Evolutionary conservation across 257 asterid species (phyloP), one percentile per base, ranked within the genome.

Genomic region (Nicotiana benthamiana): DNA sequence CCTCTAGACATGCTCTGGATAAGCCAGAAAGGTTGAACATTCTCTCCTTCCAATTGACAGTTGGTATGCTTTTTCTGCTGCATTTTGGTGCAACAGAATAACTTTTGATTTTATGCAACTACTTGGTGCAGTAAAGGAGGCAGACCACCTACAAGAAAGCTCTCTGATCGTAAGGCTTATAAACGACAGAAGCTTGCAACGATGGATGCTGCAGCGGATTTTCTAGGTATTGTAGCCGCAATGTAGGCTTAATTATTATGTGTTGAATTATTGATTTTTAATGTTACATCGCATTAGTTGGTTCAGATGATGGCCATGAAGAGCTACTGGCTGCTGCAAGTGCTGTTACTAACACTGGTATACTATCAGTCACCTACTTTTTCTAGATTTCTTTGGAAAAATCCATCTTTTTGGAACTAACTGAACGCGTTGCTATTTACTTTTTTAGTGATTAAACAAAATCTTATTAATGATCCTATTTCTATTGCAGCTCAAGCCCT

Each of bases 241-340:
- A 51, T 17, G 18, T 51, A 30, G 76, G 59, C 76, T 40, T 24
- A 32, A 46, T 63, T 59, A 9, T 22, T 79, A 3, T 79, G 43
- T 46, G 51, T 59, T 9, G 52, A 17, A 54, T 62, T 63, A 51
- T 79, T 65, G 63, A 79, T 76, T 83, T 68, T 61, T 85, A 79
- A 32, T 46, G 63, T 59, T 28, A 27, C 67, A 20, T 75, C 76
- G 79, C 40, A 30, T 76, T 85, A 89, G 93, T 89, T 89, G 92
- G 92, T 79, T 90, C 93, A 64, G 96, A 90, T 88, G 93, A 90
- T 89, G 98, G 97, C 80, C 95, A 88, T 81, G 98, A 94, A 79
- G 97, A 91, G 89, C 97, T 94, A 79, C 87, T 92, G 88, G 94
- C 97, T 86, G 95, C 98, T 64, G 91, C 96, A 85, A 93, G 91